phyloP scores from a whole-genome alignment of 768 basidiomycete genomes.

The Amanita fuliginea region DNA sequence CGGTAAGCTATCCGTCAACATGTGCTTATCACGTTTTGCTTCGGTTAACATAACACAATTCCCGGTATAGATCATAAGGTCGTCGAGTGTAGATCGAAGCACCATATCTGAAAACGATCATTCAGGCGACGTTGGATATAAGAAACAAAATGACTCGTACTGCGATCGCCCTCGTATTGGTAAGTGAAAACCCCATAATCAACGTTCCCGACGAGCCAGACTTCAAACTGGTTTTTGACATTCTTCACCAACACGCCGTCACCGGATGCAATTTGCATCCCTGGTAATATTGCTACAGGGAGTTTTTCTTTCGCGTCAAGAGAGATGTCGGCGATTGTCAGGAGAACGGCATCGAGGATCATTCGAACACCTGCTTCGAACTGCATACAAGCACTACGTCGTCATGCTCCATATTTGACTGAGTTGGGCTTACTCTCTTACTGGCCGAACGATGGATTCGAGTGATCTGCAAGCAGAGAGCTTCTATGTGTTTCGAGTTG shows the following conservation, averaged over 20 bases:
- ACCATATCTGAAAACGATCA: too few relatives aligned
- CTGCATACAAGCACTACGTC: background rate
- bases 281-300: slow-evolving; percentile 8
- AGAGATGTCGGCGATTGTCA: slow-evolving; percentile 7
- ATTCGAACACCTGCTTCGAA: too few relatives aligned
- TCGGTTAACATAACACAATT: background rate
- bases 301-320: slow-evolving; percentile 5
- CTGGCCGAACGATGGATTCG: too few relatives aligned
- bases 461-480: too few relatives aligned
- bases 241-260: too few relatives aligned
- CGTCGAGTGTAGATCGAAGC: too few relatives aligned
- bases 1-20: background rate
- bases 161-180: background rate
- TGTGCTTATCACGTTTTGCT: background rate
- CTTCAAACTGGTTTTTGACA: too few relatives aligned
- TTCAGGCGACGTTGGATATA: background rate
- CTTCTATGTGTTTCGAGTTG: too few relatives aligned
- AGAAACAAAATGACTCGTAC: background rate
- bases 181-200: slow-evolving; percentile 7
- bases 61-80: background rate
- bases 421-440: background rate
- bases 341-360: slow-evolving; percentile 8
- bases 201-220: slow-evolving; percentile 5
- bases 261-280: too few relatives aligned
- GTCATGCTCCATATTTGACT: background rate